Evolutionary conservation across 2,329 filamentous ascomycete genomes (phyloP), one percentile per base, ranked within the genome.

Genomic region (Penicillium sclerotiorum): DNA sequence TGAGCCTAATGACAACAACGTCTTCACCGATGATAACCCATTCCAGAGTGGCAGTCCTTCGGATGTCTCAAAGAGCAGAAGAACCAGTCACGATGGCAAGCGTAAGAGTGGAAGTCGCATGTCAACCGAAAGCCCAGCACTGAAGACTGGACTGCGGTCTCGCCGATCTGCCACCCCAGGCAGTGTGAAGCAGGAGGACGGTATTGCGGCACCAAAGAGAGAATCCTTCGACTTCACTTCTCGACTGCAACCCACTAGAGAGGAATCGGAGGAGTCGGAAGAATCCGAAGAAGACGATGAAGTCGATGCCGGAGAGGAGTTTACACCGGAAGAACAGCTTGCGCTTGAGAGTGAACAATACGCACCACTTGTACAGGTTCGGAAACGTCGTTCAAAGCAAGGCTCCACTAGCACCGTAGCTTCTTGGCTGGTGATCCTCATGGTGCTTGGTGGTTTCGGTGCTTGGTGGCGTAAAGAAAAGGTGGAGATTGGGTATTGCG

Each of bases 381-480:
- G 60, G 45, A 63, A 52, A 42, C 60, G 51, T 27, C 50, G 59
- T 3, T 56, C 54, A 20, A 76, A 58, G 59, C 69, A 79, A 49
- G 72, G 77, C 25, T 70, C 76, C 13, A 69, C 75, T 6, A 77
- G 76, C 50, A 81, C 82, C 50, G 83, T 83, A 0, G 86, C 90
- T 13, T 77, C 93, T 2, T 84, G 84, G 68, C 82, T 91, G 5
- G 77, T 96, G 2, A 68, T 93, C 3, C 67, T 88, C 17, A 85
- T 87, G 0, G 73, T 94, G 8, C 70, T 94, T 6, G 81, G 81
- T 25, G 84, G 87, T 1, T 90, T 95, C 56, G 87, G 80, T 23
- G 83, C 83, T 8, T 94, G 92, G 82, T 99, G 92, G 76, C 81
- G 93, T 41, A 90, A 96, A 67, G 94, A 99, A 72, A 97, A 97